Percentiles rank a stretch among this genome's conserved stretches.
Evolutionary conservation across 1,284 basidiomycete species (phyloP).

Genomic region (Trichosporon sp.): DNA sequence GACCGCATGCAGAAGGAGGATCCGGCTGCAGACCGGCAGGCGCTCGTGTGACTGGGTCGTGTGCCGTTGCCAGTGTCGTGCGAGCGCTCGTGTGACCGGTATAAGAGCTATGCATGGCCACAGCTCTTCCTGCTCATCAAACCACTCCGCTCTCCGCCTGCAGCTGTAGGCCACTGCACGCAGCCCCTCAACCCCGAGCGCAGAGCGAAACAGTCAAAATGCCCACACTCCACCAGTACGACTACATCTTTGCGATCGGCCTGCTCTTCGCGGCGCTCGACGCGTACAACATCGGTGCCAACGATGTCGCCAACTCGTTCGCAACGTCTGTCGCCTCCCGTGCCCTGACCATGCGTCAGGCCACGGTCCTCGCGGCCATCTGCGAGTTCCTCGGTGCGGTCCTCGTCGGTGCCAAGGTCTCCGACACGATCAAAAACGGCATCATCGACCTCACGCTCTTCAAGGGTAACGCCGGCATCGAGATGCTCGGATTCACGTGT

Average conservation of each 20-base stretch:
- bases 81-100: slow-evolving; percentile 11
- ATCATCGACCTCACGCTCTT: slow-evolving; percentile 55
- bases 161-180: neutral
- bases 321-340: slow-evolving; percentile 58
- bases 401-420: slow-evolving; percentile 56
- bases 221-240: slow-evolving; percentile 58
- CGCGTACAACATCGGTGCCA: slow-evolving; percentile 59
- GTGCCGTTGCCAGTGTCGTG: slow-evolving; percentile 2
- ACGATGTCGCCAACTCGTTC: slow-evolving; percentile 56
- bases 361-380: slow-evolving; percentile 54
- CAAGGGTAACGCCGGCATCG: slow-evolving; percentile 56
- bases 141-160: slow-evolving; percentile 2
- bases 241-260: slow-evolving; percentile 59
- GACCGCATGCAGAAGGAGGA: neutral
- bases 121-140: neutral
- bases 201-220: slow-evolving; percentile 54
- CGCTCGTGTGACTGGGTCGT: slow-evolving; percentile 18
- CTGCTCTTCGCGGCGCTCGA: slow-evolving; percentile 58
- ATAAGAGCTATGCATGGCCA: neutral
- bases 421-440: slow-evolving; percentile 59
- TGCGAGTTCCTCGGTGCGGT: slow-evolving; percentile 58
- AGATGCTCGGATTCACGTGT: slow-evolving; percentile 59
- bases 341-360: slow-evolving; percentile 58
- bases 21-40: neutral
- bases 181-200: neutral